Base-by-base conservation (phyloP, 345 rosid species). In the Stellera chamaejasme region DNA sequence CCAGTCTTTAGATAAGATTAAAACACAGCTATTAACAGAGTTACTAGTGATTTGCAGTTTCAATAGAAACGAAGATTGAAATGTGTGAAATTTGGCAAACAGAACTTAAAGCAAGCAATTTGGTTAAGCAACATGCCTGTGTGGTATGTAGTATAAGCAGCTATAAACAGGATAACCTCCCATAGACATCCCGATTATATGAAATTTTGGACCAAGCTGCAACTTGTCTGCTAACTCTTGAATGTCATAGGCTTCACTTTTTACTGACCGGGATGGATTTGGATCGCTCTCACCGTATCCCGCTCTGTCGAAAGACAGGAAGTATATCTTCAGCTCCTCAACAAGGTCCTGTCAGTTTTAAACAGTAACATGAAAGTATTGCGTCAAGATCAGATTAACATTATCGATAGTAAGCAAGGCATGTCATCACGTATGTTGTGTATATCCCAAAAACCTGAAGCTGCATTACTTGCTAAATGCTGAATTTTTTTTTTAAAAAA, bases 271-370 rank as follows among this genome's bases (percentile, higher is more conserved):
- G 28, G 79, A 75, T 28, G 90, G 92, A 63, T 83, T 41, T 16
- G 95, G 98, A 67, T 92, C 96, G 65, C 98, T 92, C 68, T 92
- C 93, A 50, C 95, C 98, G 61, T 92, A 88, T 14, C 98, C 98
- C 14, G 96, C 85, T 78, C 98, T 76, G 68, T 92, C 96, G 49
- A 70, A 92, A 73, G 41, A 69, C 25, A 92, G 56, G 46, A 85
- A 56, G 70, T 84, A 85, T 68, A 92, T 71, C 54, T 67, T 68
- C 27, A 68, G 66, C 50, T 88, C 88, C 66, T 88, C 88, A 47
- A 84, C 46, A 27, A 84, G 66, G 42, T 82, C 88, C 96, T 92
- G 81, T 52, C 47, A 62, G 45, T 11, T 41, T 19, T 59, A 57
- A 55, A n/a, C 46, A 52, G 2, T n/a, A n/a, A 14, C 46, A 59